These are phyloP conservation scores for Nakazawaea wyomingensis DNA, from an alignment of 805 yeast species.

Conservation along the genomic window DNA sequence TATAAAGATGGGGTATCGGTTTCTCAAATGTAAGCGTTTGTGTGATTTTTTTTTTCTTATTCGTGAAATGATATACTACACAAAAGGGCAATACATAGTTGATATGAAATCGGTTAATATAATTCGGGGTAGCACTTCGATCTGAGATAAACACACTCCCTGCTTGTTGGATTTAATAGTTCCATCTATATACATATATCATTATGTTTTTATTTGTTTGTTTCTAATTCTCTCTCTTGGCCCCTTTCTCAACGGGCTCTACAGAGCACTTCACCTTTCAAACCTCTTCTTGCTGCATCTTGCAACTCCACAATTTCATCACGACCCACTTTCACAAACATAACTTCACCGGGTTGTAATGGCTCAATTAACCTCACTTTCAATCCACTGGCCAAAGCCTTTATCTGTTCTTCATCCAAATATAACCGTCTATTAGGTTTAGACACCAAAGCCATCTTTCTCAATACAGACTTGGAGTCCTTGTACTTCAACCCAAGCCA, in stretches of 20 bases:
- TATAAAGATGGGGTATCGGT: too few relatives aligned
- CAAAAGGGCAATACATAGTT: background rate
- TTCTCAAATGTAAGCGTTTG: too few relatives aligned
- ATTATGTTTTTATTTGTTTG: too few relatives aligned
- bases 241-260: conserved; percentile 46
- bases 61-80: background rate
- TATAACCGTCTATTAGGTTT: conserved; percentile 79
- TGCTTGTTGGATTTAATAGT: background rate
- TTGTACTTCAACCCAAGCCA: conserved; percentile 93
- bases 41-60: too few relatives aligned
- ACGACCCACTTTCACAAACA: conserved; percentile 55
- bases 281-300: conserved; percentile 74
- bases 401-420: conserved; percentile 59
- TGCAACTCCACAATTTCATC: conserved; percentile 66
- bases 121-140: too few relatives aligned
- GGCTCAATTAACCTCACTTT: conserved; percentile 74
- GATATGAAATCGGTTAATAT: too few relatives aligned
- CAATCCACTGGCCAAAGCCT: conserved; percentile 69
- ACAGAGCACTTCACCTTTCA: conserved; percentile 77
- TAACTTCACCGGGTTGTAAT: conserved; percentile 82
- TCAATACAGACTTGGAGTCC: conserved; percentile 70
- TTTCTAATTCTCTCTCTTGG: background rate
- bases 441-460: conserved; percentile 65
- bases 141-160: too few relatives aligned
- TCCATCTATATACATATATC: conserved; percentile 10